Evolutionary conservation across 345 rosid species (phyloP).

Genomic region (Theobroma cacao): DNA sequence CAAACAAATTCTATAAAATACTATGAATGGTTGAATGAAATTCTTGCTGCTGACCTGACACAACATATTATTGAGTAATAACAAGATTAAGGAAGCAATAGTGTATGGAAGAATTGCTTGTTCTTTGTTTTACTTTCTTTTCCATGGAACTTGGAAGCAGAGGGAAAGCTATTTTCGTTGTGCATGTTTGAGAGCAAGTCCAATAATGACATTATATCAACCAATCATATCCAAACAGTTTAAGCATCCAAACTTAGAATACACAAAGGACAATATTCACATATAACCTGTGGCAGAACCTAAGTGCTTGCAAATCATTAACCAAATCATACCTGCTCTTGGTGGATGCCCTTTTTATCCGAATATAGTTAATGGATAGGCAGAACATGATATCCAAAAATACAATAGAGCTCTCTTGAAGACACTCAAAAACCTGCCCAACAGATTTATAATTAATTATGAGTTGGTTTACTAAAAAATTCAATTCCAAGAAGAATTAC

Average conservation of each 20-base stretch:
- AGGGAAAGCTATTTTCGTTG: background rate
- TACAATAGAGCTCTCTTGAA: conserved; percentile 51
- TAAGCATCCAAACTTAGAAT: background rate
- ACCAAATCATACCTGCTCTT: conserved; percentile 44
- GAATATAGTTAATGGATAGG: conserved; percentile 51
- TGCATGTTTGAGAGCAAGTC: background rate
- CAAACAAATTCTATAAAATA: background rate
- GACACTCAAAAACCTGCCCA: conserved; percentile 33
- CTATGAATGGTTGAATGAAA: background rate
- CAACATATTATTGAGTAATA: background rate
- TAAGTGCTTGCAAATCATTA: conserved; percentile 5
- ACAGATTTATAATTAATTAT: background rate
- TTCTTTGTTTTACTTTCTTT: conserved; percentile 2
- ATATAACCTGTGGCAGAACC: background rate
- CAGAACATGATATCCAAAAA: conserved; percentile 61
- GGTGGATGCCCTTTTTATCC: conserved; percentile 33
- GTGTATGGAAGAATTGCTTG: background rate
- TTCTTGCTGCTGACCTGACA: background rate
- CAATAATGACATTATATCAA: background rate
- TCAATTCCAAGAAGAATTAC: background rate
- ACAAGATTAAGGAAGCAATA: background rate
- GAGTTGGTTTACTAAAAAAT: background rate
- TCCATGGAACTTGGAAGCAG: background rate
- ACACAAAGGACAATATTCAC: background rate
- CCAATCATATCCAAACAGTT: background rate